phyloP scores from a whole-genome alignment of 2,329 filamentous ascomycete species.

The Fusarium pseudocircinatum region DNA sequence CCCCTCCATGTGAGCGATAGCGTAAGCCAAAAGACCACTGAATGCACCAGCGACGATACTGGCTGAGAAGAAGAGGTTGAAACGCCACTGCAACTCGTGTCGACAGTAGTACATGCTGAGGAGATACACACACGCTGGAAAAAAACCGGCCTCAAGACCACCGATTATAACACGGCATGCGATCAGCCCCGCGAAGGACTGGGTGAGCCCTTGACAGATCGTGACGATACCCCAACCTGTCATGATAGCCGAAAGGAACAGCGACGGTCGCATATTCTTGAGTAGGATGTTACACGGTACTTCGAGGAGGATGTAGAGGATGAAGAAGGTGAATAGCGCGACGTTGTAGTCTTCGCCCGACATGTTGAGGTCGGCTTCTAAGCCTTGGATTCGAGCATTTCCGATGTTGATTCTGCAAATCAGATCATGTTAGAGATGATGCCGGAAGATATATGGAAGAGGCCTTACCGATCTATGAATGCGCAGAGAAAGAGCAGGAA shows the following conservation, averaged over 20 bases:
- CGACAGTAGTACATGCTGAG: neutral
- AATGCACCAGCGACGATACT: neutral
- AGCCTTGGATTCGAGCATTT: neutral
- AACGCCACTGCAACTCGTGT: neutral
- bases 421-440: neutral
- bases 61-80: neutral
- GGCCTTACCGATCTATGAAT: neutral
- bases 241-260: neutral
- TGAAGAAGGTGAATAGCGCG: neutral
- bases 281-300: neutral
- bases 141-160: neutral
- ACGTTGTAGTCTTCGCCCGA: neutral
- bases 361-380: neutral
- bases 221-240: neutral
- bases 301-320: neutral
- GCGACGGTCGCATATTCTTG: neutral
- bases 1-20: neutral
- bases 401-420: neutral
- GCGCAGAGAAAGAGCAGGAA: neutral
- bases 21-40: neutral
- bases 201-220: neutral
- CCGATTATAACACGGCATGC: neutral
- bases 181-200: neutral
- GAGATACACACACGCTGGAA: neutral
- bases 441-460: accelerated